These are phyloP conservation scores for Clonostachys chloroleuca DNA, from an alignment of 2,329 filamentous ascomycete species.

Conservation along the genomic window DNA sequence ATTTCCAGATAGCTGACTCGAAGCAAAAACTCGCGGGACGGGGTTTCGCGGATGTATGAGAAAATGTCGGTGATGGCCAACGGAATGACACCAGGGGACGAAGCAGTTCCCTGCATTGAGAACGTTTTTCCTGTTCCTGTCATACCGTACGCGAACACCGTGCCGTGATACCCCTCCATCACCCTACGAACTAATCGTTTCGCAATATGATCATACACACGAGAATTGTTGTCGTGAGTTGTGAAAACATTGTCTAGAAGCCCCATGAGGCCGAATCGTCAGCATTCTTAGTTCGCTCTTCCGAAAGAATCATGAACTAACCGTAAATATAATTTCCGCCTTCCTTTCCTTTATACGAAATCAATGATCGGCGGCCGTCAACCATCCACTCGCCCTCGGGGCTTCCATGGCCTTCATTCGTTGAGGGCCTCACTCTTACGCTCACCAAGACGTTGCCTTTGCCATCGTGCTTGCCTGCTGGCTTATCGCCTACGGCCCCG, in stretches of 20 bases:
- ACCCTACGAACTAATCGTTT: slow-evolving; percentile 93
- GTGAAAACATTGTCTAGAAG: slow-evolving; percentile 88
- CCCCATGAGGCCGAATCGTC: neutral
- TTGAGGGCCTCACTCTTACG: slow-evolving; percentile 86
- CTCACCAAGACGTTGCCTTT: slow-evolving; percentile 97
- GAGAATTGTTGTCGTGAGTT: slow-evolving; percentile 87
- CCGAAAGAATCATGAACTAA: slow-evolving; percentile 32
- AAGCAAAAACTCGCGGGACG: slow-evolving; percentile 87
- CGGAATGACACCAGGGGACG: slow-evolving; percentile 93
- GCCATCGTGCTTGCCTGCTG: slow-evolving; percentile 56
- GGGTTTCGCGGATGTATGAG: slow-evolving; percentile 96
- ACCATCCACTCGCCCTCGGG: slow-evolving; percentile 87
- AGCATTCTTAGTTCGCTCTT: neutral
- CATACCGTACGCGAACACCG: slow-evolving; percentile 98
- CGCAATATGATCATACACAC: slow-evolving; percentile 90
- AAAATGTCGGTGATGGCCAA: slow-evolving; percentile 98
- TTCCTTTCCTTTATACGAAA: slow-evolving; percentile 83
- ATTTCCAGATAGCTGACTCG: slow-evolving; percentile 98
- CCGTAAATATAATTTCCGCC: slow-evolving; percentile 91
- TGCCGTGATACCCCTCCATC: slow-evolving; percentile 99
- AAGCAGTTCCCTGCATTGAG: slow-evolving; percentile 97
- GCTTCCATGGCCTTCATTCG: slow-evolving; percentile 53
- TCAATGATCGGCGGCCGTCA: slow-evolving; percentile 75
- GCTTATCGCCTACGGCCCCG: slow-evolving; percentile 32
- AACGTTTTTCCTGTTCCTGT: slow-evolving; percentile 98